Conservation (phyloP, 2,329 filamentous ascomycete species). For the Paecilomyces dactylethromorphus region DNA sequence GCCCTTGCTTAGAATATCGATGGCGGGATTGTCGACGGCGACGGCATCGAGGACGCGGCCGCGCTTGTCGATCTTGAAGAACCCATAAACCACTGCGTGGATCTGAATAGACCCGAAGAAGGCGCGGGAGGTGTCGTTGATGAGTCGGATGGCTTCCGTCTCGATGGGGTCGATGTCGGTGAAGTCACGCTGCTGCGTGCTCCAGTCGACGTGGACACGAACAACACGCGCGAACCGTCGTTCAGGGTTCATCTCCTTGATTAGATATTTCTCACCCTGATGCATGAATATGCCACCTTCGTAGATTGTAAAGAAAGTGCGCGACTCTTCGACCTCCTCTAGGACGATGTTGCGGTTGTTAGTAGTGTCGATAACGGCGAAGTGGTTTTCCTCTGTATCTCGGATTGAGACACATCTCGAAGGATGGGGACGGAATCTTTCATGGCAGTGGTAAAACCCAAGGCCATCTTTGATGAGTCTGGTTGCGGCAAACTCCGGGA, state of each 20-base stretch:
- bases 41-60: slow-evolving; percentile 85
- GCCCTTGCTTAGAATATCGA: slow-evolving; percentile 76
- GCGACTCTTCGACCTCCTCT: slow-evolving; percentile 90
- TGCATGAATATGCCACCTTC: slow-evolving; percentile 96
- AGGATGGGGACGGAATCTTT: slow-evolving; percentile 78
- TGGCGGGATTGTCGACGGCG: slow-evolving; percentile 86
- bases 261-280: slow-evolving; percentile 87
- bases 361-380: slow-evolving; percentile 81
- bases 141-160: slow-evolving; percentile 76
- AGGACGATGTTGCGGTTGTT: slow-evolving; percentile 76
- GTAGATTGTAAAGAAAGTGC: slow-evolving; percentile 94
- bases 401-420: slow-evolving; percentile 80
- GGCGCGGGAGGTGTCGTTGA: slow-evolving; percentile 58
- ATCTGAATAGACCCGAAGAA: slow-evolving; percentile 86
- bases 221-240: slow-evolving; percentile 79
- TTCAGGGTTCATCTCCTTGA: slow-evolving; percentile 80
- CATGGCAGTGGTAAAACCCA: slow-evolving; percentile 86
- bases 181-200: slow-evolving; percentile 83
- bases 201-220: slow-evolving; percentile 89
- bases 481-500: slow-evolving; percentile 65
- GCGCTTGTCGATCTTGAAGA: slow-evolving; percentile 90
- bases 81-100: slow-evolving; percentile 84
- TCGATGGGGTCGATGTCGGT: slow-evolving; percentile 92
- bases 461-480: slow-evolving; percentile 66
- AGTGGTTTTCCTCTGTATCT: slow-evolving; percentile 85